Evolutionary conservation across 139 green algal species (phyloP), one percentile per base, ranked within the genome.

Genomic region (Chlorella sorokiniana): DNA sequence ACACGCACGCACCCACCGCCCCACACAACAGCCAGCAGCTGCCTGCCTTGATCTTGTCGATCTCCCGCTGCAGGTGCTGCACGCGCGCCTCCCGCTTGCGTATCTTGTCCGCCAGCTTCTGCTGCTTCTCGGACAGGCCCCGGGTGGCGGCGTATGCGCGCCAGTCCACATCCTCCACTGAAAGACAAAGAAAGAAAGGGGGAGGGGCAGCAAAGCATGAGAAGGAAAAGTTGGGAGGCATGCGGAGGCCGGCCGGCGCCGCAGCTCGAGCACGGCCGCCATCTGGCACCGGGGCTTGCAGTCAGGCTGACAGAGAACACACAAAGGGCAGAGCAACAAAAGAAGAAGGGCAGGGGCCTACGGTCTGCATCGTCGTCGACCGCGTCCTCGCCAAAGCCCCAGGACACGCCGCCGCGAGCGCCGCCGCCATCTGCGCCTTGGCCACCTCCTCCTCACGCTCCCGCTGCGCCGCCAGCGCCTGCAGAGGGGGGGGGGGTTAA

Each of bases 51-150:
- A 98, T 98, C 40, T 88, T 88, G 27, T 96, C 89, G 27, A 86
- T 89, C 90, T 98, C 95, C 2, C 79, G 88, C 71, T 89, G 85
- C 59, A 98, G 84, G 83, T 96, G 94, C 64, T 79, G 69, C 7
- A 97, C 77, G 86, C 93, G 94, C 51, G 86, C 85, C 84, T 97
- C 92, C 56, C 86, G 83, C 75, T 93, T 93, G 27, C 87, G 80
- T 35, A 99, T 92, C 82, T 96, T 98, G 31, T 97, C 93, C 16
- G 90, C 85, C 31, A 95, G 59, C 90, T 97, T 98, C 77, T 95
- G 83, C 88, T 98, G 94, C 77, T 95, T 95, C 11, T 98, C 94
- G 14, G 86, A 98, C 25, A 98, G 86, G 31, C 84, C 79, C 31
- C 92, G 82, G 27, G 70, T 91, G 65, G 88, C 79, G 3, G 80